A percentile compares a stretch with the other conserved stretches of the same genome.
Evolutionary conservation across 2,329 filamentous ascomycete species (phyloP).

Genomic region (Chaetomium olivaceum): DNA sequence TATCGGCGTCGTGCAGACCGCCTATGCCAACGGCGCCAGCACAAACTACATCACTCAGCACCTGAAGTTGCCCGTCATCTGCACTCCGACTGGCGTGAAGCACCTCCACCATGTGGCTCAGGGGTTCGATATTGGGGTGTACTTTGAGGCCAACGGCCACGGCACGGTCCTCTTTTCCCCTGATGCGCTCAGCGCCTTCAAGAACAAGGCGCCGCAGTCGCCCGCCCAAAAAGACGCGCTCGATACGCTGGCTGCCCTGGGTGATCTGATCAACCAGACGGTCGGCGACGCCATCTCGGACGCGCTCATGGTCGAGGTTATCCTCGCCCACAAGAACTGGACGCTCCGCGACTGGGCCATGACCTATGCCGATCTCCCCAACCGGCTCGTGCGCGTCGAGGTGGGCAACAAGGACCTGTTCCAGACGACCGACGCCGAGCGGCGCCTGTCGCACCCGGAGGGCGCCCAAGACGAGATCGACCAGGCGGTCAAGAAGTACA

Average conservation of each 20-base stretch:
- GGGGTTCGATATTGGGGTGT: constrained; percentile 92
- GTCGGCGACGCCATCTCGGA: constrained; percentile 96
- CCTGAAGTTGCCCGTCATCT: constrained; percentile 84
- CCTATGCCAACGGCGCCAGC: constrained; percentile 94
- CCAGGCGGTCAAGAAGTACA: constrained; percentile 83
- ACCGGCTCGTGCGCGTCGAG: constrained; percentile 90
- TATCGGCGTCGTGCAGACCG: constrained; percentile 94
- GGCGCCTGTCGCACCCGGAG: constrained; percentile 75
- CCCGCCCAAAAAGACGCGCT: constrained; percentile 89
- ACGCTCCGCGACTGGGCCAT: constrained; percentile 85
- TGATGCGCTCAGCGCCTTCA: constrained; percentile 76
- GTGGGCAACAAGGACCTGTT: constrained; percentile 87
- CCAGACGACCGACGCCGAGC: constrained; percentile 88
- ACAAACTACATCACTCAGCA: constrained; percentile 89
- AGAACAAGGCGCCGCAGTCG: constrained; percentile 78
- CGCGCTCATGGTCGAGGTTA: constrained; percentile 92
- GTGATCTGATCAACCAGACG: constrained; percentile 95
- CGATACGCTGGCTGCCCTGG: constrained; percentile 78
- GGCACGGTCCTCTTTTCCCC: constrained; percentile 94
- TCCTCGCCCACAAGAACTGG: constrained; percentile 94
- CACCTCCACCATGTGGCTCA: constrained; percentile 95
- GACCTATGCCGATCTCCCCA: constrained; percentile 92
- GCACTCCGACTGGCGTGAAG: constrained; percentile 95
- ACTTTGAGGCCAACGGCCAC: constrained; percentile 98
- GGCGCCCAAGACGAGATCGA: constrained; percentile 87